Base-by-base conservation (phyloP, 495 filamentous ascomycete species). In the Trichoderma asperelloides region DNA sequence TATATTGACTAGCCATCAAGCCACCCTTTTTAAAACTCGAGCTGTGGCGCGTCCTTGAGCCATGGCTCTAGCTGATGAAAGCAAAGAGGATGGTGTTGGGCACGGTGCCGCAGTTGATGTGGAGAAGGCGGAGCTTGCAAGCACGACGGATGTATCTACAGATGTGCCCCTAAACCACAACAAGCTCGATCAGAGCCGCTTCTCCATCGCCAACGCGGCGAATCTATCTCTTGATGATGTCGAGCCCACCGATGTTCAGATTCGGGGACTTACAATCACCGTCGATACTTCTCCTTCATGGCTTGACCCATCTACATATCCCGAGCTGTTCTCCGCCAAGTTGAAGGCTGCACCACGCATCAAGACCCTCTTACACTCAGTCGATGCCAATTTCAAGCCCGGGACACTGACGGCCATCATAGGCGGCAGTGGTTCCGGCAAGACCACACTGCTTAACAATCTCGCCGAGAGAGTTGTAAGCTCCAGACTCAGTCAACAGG, bases 351-450 rank as follows among this genome's bases (percentile, higher is more conserved):
- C 74, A 70, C 76, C 71, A 30, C 57, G 73, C 69, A 41, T 62
- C 71, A 77, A 74, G 67, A 67, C 70, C 13, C 74, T 76, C 18
- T 69, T 77, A 12, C 69, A 69, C 39, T 74, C 71, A 0, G 69
- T 76, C 8, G 62, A 70, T 66, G 74, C 73, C 11, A 70, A 69
- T 9, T 51, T 76, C 15, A 65, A 70, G 18, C 70, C 75, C 11
- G 88, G 89, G 15, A 88, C 85, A 39, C 72, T 92, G 25, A 90
- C 87, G 4, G 88, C 88, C 1, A 91, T 92, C 64, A 85, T 91
- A 64, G 89, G 89, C 6, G 85, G 87, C 7, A 89, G 86, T 73
- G 89, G 89, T 30, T 87, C 84, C 39, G 89, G 89, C 3, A 92
- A 91, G 77, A 92, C 89, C 2, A 87, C 87, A 9, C 73, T 91